A percentile compares a stretch with the other conserved stretches of the same genome.
Conservation (phyloP, 2,329 filamentous ascomycete species). For the Sporothrix brunneoviolacea region DNA sequence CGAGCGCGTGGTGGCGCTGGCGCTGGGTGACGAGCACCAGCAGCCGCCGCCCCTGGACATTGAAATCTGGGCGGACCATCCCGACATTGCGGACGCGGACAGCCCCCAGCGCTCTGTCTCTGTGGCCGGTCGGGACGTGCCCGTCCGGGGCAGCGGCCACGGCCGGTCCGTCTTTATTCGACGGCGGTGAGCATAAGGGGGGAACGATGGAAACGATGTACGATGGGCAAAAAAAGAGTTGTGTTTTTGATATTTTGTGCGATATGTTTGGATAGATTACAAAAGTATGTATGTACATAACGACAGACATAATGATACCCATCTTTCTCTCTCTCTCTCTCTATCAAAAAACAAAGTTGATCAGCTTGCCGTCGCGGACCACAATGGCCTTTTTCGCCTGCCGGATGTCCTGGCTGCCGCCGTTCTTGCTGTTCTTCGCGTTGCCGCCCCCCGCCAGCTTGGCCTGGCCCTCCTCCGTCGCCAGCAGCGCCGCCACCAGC, state of each 20-base stretch:
- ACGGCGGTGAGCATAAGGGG: background rate
- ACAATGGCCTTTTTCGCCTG: slow-evolving; percentile 60
- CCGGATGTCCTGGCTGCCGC: slow-evolving; percentile 38
- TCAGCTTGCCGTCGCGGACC: slow-evolving; percentile 57
- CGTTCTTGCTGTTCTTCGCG: too few species aligned
- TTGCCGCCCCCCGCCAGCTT: slow-evolving; percentile 47
- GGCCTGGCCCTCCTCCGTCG: slow-evolving; percentile 51
- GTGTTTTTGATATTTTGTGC: background rate
- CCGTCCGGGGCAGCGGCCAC: slow-evolving; percentile 40
- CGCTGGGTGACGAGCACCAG: slow-evolving; percentile 23
- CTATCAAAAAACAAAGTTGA: slow-evolving; percentile 61
- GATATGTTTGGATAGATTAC: too few species aligned
- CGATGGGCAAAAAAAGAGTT: background rate
- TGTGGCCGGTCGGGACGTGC: slow-evolving; percentile 26
- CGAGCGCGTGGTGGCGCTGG: slow-evolving; percentile 50
- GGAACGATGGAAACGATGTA: background rate
- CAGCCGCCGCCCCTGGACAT: slow-evolving; percentile 27
- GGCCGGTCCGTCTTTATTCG: slow-evolving; percentile 38
- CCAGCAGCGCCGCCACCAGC: slow-evolving; percentile 55
- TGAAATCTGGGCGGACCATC: slow-evolving; percentile 69
- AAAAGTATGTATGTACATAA: too few species aligned
- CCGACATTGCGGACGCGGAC: slow-evolving; percentile 33
- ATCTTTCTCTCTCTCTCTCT: too few species aligned
- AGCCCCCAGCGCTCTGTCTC: slow-evolving; percentile 14
- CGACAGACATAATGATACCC: too few species aligned